These are phyloP conservation scores for Fomitiporia mediterranea DNA, from an alignment of 1,284 basidiomycete species.

Conservation along the genomic window DNA sequence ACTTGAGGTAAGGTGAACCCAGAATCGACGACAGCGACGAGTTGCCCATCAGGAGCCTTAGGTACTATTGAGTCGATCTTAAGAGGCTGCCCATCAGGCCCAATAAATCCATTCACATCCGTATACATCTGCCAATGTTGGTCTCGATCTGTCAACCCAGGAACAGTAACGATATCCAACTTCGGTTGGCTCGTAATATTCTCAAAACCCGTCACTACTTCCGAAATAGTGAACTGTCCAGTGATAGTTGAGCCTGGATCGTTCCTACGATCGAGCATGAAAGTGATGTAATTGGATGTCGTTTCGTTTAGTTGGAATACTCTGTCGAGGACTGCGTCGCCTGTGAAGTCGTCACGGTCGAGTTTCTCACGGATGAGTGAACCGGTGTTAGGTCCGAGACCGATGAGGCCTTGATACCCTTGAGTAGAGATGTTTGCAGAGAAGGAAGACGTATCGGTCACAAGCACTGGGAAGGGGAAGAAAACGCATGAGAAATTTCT, in stretches of 20 bases:
- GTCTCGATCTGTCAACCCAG: conserved; percentile 47
- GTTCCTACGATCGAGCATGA: conserved; percentile 58
- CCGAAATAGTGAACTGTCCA: conserved; percentile 57
- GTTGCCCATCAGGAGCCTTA: conserved; percentile 51
- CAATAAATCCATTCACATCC: conserved; percentile 60
- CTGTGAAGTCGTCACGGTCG: conserved; percentile 35
- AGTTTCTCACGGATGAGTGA: conserved; percentile 59
- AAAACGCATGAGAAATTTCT: background rate
- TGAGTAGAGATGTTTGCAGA: conserved; percentile 53
- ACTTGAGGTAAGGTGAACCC: conserved; percentile 61
- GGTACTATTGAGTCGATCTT: conserved; percentile 61
- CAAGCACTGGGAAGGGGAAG: conserved; percentile 45
- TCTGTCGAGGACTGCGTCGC: conserved; percentile 52
- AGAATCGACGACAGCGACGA: conserved; percentile 72
- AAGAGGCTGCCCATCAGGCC: conserved; percentile 66
- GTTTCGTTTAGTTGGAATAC: conserved; percentile 56
- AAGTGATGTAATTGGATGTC: conserved; percentile 58
- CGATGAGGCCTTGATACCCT: conserved; percentile 67
- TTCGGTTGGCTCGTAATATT: conserved; percentile 59
- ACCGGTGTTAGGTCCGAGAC: conserved; percentile 69
- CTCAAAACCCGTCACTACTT: conserved; percentile 51
- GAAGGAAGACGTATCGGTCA: conserved; percentile 60
- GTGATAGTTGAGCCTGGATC: conserved; percentile 41
- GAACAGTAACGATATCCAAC: conserved; percentile 61
- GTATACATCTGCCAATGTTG: conserved; percentile 77